Conservation (phyloP, 495 filamentous ascomycete genomes). For the Penicillium bialowiezense region DNA sequence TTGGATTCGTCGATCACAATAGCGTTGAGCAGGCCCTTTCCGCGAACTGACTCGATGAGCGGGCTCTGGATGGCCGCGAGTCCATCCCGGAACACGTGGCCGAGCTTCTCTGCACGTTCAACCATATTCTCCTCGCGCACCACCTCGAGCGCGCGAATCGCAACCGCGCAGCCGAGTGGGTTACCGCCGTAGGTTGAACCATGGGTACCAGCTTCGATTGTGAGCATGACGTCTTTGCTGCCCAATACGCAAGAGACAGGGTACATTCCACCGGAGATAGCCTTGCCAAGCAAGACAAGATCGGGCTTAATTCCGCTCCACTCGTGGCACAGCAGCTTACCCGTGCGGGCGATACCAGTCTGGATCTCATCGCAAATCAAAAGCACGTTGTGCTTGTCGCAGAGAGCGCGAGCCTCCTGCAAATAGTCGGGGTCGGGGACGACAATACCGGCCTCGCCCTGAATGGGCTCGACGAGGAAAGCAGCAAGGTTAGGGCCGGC, state of each 20-base stretch:
- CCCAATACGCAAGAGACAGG: constrained; percentile 92
- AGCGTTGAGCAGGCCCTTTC: constrained; percentile 93
- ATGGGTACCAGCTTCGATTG: constrained; percentile 95
- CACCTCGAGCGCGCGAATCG: constrained; percentile 92
- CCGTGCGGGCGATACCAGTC: constrained; percentile 93
- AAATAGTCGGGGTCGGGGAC: constrained; percentile 93
- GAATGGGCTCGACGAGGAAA: constrained; percentile 96
- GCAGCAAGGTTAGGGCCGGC: constrained; percentile 85
- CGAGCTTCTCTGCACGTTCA: constrained; percentile 74
- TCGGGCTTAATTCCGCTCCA: constrained; percentile 96
- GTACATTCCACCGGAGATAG: constrained; percentile 97
- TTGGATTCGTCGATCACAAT: constrained; percentile 93
- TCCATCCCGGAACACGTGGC: constrained; percentile 79
- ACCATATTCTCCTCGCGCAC: constrained; percentile 88
- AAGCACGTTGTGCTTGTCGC: constrained; percentile 90
- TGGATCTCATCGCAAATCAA: constrained; percentile 99
- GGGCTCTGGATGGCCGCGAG: constrained; percentile 68
- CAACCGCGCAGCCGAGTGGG: constrained; percentile 93
- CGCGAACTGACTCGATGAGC: constrained; percentile 78
- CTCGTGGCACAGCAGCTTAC: constrained; percentile 87
- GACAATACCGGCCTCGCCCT: constrained; percentile 96
- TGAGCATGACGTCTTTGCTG: constrained; percentile 90
- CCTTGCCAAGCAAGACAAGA: constrained; percentile 91
- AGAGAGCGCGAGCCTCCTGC: constrained; percentile 73
- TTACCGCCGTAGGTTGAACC: constrained; percentile 98